phyloP scores from a whole-genome alignment of 495 filamentous ascomycete species.

The Aspergillus mulundensis region DNA sequence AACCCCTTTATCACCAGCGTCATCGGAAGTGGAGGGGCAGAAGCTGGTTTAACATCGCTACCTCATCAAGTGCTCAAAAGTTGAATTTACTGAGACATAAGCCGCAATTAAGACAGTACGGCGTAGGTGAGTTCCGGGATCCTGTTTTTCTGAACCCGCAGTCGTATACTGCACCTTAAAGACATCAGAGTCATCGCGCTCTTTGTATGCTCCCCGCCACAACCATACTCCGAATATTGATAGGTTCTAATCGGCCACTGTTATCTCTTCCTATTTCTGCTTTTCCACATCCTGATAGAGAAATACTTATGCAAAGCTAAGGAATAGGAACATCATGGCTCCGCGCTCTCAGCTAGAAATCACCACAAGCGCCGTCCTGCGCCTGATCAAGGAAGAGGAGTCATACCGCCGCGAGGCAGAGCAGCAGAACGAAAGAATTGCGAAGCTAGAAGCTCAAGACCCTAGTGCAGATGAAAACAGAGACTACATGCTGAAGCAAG shows the following conservation, averaged over 20 bases:
- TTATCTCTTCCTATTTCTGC: neutral
- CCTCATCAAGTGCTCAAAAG: neutral
- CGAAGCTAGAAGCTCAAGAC: slow-evolving; percentile 52
- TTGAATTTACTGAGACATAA: neutral
- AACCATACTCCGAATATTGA: neutral
- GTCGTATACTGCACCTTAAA: neutral
- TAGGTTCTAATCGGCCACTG: neutral
- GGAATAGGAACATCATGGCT: slow-evolving; percentile 49
- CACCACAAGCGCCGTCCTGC: slow-evolving; percentile 66
- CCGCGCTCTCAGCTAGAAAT: slow-evolving; percentile 70
- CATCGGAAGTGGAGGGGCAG: slow-evolving; percentile 14
- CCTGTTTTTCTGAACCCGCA: neutral
- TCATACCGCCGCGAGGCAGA: slow-evolving; percentile 82
- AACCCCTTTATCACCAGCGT: slow-evolving; percentile 14
- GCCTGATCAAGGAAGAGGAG: slow-evolving; percentile 85
- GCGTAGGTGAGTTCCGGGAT: neutral
- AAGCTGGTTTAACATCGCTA: neutral
- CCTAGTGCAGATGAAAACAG: slow-evolving; percentile 60
- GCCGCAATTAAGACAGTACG: neutral
- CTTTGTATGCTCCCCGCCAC: neutral
- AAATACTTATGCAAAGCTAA: neutral
- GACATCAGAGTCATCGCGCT: too few relatives aligned
- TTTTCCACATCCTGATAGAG: neutral
- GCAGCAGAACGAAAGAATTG: slow-evolving; percentile 65
- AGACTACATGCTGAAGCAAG: slow-evolving; percentile 72